phyloP scores from a whole-genome alignment of 2,329 filamentous ascomycete genomes.

The Macroventuria anomochaeta region DNA sequence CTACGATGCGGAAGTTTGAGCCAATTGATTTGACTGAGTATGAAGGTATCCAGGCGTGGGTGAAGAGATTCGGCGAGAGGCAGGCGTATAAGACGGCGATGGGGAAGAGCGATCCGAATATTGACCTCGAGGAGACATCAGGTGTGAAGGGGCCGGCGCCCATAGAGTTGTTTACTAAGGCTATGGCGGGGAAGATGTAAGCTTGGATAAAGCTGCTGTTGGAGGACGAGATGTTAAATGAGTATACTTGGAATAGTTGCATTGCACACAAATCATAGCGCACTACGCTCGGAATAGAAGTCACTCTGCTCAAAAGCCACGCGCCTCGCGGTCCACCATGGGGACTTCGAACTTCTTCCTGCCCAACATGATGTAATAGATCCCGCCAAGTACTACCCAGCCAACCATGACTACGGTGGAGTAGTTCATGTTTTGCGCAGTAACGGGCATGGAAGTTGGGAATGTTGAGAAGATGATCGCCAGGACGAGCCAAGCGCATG shows the following conservation, averaged over 20 bases:
- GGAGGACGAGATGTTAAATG: too few relatives aligned
- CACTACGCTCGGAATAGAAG: too few relatives aligned
- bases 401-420: slow-evolving; percentile 53
- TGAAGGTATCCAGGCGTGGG: slow-evolving; percentile 39
- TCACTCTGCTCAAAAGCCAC: slow-evolving; percentile 17
- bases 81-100: slow-evolving; percentile 57
- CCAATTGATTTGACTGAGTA: slow-evolving; percentile 47
- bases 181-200: slow-evolving; percentile 34
- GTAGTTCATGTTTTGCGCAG: slow-evolving; percentile 57
- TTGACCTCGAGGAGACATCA: slow-evolving; percentile 41
- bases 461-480: slow-evolving; percentile 57
- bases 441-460: slow-evolving; percentile 51
- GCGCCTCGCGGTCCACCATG: slow-evolving; percentile 21
- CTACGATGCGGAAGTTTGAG: slow-evolving; percentile 64
- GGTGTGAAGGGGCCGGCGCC: slow-evolving; percentile 36
- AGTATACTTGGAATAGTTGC: too few relatives aligned
- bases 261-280: too few relatives aligned
- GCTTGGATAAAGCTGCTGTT: too few relatives aligned
- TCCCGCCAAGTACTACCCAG: slow-evolving; percentile 47
- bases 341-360: slow-evolving; percentile 37
- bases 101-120: slow-evolving; percentile 59
- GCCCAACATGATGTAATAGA: slow-evolving; percentile 45
- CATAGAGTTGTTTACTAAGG: slow-evolving; percentile 28
- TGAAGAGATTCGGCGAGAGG: slow-evolving; percentile 36
- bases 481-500: slow-evolving; percentile 54